These are phyloP conservation scores for Trichophyton verrucosum DNA, from an alignment of 2,329 filamentous ascomycete genomes.

Conservation along the genomic window DNA sequence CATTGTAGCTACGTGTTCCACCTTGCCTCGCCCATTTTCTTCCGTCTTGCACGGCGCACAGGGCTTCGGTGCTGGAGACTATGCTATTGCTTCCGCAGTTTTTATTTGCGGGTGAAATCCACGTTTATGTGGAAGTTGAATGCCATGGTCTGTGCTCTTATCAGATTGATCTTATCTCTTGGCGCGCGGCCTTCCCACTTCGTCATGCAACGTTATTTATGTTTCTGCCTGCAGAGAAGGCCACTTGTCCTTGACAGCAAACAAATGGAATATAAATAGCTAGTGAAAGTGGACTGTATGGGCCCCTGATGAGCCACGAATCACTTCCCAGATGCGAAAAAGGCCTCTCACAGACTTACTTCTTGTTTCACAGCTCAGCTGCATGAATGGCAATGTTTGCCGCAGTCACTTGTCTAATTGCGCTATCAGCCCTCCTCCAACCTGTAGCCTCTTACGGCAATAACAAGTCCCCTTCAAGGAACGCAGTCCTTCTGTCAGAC, in stretches of 20 bases:
- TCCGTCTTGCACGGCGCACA: neutral
- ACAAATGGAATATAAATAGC: neutral
- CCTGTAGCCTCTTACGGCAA: constrained; percentile 10
- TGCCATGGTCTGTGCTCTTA: constrained; percentile 4
- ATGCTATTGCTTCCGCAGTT: neutral
- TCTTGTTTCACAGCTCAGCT: neutral
- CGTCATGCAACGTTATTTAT: neutral
- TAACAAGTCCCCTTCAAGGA: constrained; percentile 20
- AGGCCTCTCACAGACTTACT: neutral
- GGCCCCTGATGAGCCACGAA: neutral
- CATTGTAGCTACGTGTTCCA: constrained; percentile 11
- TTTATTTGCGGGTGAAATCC: neutral
- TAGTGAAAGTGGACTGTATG: neutral
- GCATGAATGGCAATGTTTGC: constrained; percentile 3
- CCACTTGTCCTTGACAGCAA: neutral
- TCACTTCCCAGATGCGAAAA: neutral
- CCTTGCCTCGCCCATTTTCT: neutral
- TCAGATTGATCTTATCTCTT: constrained; percentile 16
- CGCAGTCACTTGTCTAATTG: constrained; percentile 1
- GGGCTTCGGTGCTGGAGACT: neutral
- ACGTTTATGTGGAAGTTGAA: neutral
- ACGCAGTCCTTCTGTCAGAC: constrained; percentile 31
- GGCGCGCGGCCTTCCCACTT: neutral
- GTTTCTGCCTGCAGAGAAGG: constrained; percentile 3
- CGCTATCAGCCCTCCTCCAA: constrained; percentile 12